Base-by-base conservation (phyloP, 345 rosid genomes). In the Gossypium mustelinum region DNA sequence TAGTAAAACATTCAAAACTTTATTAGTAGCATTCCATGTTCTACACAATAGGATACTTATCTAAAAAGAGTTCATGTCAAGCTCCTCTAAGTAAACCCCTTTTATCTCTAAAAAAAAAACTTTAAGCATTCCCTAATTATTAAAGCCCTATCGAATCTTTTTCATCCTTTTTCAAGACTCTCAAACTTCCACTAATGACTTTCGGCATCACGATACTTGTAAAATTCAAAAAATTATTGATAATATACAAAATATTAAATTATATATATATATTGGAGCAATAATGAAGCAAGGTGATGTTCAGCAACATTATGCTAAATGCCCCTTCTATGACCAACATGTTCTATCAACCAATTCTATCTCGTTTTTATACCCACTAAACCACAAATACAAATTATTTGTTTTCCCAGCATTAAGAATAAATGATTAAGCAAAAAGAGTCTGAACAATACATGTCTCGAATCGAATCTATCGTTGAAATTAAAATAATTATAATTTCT, bases 251-350 rank as follows among this genome's bases (percentile, higher is more conserved):
- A 17, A 52, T 52, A 4, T 13, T 1, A 17, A 52, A 17, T 1
- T 2, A 17, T 51, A 16, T 16, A 24, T 24, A 20, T 14, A 16
- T 34, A 34, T 1, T 51, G 55, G n/a, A 51, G 58, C n/a, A 54
- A 54, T n/a, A 54, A 65, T 65, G 39, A 67, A 13, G 39, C 55
- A 47, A 66, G 52, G 44, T 66, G 70, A 44, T 66, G 70, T 66
- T 2, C 3, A 58, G 8, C 27, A 10, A 16, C n/a, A 67, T 48
- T 41, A 67, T 67, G 34, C 34, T 5, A 45, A 20, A 67, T 44
- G 70, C 51, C 34, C 70, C 54, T 22, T 22, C 41, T 8, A 7
- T 68, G 43, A 48, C 43, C 22, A 48, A 50, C 72, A 48, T 68
- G 72, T 48, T 68, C 8, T 48, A 48, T 68, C 72, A 58, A 3